Evolutionary conservation across 768 basidiomycete genomes (phyloP), one percentile per base, ranked within the genome.

Genomic region (Psilocybe cubensis): DNA sequence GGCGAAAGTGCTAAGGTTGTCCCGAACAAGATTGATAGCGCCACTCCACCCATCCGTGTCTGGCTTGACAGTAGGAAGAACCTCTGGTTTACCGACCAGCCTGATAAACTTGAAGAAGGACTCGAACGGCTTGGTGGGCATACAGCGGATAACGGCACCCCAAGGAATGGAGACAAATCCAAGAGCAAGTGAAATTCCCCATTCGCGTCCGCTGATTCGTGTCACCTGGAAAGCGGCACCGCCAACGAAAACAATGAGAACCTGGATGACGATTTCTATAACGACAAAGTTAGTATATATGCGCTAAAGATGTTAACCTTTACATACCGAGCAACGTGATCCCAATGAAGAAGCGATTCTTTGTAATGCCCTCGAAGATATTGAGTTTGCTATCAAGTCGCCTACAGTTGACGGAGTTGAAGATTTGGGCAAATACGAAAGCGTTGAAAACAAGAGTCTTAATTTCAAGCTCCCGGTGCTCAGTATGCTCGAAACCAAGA

Each of bases 391-490:
- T 85, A 66, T 98, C 96, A 44, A 98, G 78, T 33, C 94, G 81
- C 52, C 97, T 81, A 64, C 91, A 93, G 69, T 98, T 99, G 72
- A 98, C 71, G 41, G 93, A 94, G 74, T 96, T 97, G 82, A 91
- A 95, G 63, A 99, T 95, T 72, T 98, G 97, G 25, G 93, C 92
- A 69, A 98, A 98, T 47, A 98, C 96, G 66, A 98, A 99, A n/a
- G 88, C 83, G 66, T 98, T 99, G 85, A 99, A 99, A 28, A 98
- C 93, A 17, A 98, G 77, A 0, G 96, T 95, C 66, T 88, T 86
- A 21, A 96, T 79, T 33, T 87, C 71, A 4, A 73, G 63, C 20
- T 83, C 67, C 44, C 79, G 72, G 4, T 79, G 57, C 11, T 69
- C 64, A 33, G 70, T 67, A 45, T 78, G 57, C 25, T 76, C 73